Evolutionary conservation across 495 filamentous ascomycete species (phyloP), one percentile per base, ranked within the genome.

Genomic region (Penicillium manginii): DNA sequence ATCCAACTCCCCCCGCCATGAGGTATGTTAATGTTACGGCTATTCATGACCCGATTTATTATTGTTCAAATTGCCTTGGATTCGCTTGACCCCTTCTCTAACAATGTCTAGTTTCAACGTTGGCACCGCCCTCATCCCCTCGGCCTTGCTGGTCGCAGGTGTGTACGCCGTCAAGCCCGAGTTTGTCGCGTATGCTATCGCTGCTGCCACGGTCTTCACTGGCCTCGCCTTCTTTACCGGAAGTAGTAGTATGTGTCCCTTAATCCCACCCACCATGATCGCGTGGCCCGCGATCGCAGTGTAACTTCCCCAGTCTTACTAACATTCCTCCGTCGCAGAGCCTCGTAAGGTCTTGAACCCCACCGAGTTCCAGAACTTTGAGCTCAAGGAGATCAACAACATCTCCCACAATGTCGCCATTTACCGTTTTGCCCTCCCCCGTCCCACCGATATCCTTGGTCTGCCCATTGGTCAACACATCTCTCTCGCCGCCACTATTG

Each of bases 401-500:
- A 86, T 96, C 74, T 96, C 93, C 19, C 93, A 97, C 83, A 98
- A 97, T 83, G 93, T 96, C 54, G 91, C 92, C 71, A 96, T 98
- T 77, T 97, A 98, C 82, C 92, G 92, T 64, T 97, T 98, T 75
- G 75, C 79, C 42, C 88, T 98, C 35, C 93, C 93, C 49, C 73
- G 81, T 55, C 78, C 86, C 19, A 88, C 80, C 59, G 83, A 90
- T 66, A 92, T 97, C 73, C 90, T 98, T 60, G 93, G 94, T 65
- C 88, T 98, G 18, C 94, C 94, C 55, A 98, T 97, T 77, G 94
- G 94, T 64, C 94, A 98, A 73, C 94, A 98, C 79, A 96, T 98
- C 79, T 97, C 93, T 59, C 89, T 98, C 69, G 88, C 88, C 63
- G 93, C 93, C 35, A 85, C 75, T 50, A 86, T 94, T 52, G 84